A percentile compares a stretch with the other conserved stretches of the same genome.
These are phyloP conservation scores for Daldinia decipiens DNA, from an alignment of 495 filamentous ascomycete species.

Conservation along the genomic window DNA sequence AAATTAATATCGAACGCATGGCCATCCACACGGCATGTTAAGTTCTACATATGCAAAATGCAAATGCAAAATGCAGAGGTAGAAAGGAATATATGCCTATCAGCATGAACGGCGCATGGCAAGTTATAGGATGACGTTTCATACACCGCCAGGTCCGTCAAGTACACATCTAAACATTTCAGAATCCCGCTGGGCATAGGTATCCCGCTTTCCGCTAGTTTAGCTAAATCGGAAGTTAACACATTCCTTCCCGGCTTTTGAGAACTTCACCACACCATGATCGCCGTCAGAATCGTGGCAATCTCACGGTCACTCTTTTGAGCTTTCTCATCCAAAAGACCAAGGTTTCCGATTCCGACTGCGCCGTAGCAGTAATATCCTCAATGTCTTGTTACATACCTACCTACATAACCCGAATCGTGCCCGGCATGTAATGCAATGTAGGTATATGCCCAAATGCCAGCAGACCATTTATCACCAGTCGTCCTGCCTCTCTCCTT, in stretches of 20 bases:
- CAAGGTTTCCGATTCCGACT: conserved; percentile 20
- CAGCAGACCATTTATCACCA: conserved; percentile 20
- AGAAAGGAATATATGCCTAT: conserved; percentile 14
- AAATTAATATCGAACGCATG: conserved; percentile 45
- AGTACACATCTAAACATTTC: not conserved
- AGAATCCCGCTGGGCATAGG: not conserved
- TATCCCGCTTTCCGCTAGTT: not conserved
- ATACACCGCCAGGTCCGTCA: conserved; percentile 37
- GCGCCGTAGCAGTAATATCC: conserved; percentile 13
- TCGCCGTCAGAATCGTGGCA: conserved; percentile 41
- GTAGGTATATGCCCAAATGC: conserved; percentile 14
- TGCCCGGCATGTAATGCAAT: conserved; percentile 9
- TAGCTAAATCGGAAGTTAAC: conserved; percentile 43
- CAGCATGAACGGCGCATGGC: conserved; percentile 11
- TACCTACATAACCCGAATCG: conserved; percentile 20
- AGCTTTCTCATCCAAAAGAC: conserved; percentile 21
- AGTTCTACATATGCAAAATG: conserved; percentile 18
- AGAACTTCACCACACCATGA: conserved; percentile 31
- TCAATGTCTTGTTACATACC: not conserved
- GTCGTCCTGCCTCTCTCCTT: conserved; percentile 14
- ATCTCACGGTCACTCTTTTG: conserved; percentile 32
- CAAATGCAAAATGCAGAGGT: not conserved
- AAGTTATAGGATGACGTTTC: conserved; percentile 9
- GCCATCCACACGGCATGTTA: conserved; percentile 32
- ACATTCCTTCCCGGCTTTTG: conserved; percentile 27